Base-by-base conservation (phyloP, 2,329 filamentous ascomycete species). In the Talaromyces sp. region DNA sequence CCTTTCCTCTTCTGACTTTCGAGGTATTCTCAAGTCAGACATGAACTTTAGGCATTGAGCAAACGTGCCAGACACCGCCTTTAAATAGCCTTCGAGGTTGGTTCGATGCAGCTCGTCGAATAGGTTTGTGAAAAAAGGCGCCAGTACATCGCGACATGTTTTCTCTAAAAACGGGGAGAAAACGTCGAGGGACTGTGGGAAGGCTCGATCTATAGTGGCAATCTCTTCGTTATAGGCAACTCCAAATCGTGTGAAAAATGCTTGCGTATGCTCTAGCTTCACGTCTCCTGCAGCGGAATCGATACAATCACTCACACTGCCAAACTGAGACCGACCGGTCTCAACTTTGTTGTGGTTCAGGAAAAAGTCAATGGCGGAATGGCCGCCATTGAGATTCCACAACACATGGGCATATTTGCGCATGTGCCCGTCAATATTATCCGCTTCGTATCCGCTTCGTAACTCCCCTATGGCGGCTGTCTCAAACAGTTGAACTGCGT, bases 391-490 rank as follows among this genome's bases (percentile, higher is more conserved):
- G 52, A 99, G 81, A 1, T 85, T 84, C 62, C 90, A 87, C 61
- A 99, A 79, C 16, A 99, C 92, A 68, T 92, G 87, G 2, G 93
- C 93, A 75, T 96, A 98, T 70, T 90, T 86, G 67, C 85, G 87
- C 94, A 98, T 97, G 59, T 88, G 84, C 2, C 91, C 92, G 66
- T 96, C 90, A 59, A 96, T 87, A 73, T 99, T 94, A 78, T 89
- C 90, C 51, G 87, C 88, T 73, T 95, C 91, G 67, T 96, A 96
- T 4, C 92, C 95, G 70, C 95, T 90, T 75, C 96, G 90, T 68
- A 99, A 99, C 73, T 99, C 95, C 56, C 90, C 85, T 57, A 97
- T 78, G 3, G 96, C 93, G 3, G 93, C 92, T 61, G 89, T 92
- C 76, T 98, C 94, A 69, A 99, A 99, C 63, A 95, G 88, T 42